Percentiles rank a stretch among this genome's conserved stretches.
phyloP scores from a whole-genome alignment of 441 rosid species.

The Cnidoscolus chayamansa region DNA sequence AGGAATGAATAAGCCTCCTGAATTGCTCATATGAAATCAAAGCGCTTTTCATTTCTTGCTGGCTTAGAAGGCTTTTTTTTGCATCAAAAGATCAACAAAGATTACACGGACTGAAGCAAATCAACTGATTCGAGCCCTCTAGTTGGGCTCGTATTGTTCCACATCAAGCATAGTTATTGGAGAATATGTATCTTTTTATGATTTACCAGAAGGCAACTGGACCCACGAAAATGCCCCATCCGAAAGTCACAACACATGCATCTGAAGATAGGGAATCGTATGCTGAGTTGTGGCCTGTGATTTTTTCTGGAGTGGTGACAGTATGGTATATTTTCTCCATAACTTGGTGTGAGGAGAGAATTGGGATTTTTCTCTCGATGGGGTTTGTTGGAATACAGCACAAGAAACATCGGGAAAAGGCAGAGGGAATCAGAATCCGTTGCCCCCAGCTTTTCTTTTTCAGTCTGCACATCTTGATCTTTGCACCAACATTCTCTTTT shows the following conservation, averaged over 20 bases:
- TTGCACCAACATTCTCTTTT: conserved; percentile 30
- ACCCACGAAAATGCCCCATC: conserved; percentile 14
- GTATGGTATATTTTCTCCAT: conserved; percentile 16
- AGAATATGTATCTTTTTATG: conserved; percentile 5
- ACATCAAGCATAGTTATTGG: conserved; percentile 16
- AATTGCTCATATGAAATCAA: background rate
- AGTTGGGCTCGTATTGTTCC: conserved; percentile 1
- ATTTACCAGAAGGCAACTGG: background rate
- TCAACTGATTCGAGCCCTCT: background rate
- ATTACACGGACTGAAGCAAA: background rate
- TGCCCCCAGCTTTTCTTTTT: conserved; percentile 16
- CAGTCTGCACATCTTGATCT: conserved; percentile 3
- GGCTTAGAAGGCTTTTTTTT: background rate
- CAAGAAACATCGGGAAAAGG: background rate
- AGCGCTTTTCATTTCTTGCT: background rate
- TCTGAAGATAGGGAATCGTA: conserved; percentile 14
- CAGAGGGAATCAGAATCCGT: conserved; percentile 32
- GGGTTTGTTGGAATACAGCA: conserved; percentile 15
- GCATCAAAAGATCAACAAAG: background rate
- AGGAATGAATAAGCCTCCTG: no score
- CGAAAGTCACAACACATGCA: background rate
- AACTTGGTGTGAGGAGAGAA: background rate
- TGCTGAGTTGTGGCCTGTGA: no score
- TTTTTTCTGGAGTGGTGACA: no score
- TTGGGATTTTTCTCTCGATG: background rate